Evolutionary conservation across 345 rosid genomes (phyloP).

Genomic region (Streptanthus diversifolius): DNA sequence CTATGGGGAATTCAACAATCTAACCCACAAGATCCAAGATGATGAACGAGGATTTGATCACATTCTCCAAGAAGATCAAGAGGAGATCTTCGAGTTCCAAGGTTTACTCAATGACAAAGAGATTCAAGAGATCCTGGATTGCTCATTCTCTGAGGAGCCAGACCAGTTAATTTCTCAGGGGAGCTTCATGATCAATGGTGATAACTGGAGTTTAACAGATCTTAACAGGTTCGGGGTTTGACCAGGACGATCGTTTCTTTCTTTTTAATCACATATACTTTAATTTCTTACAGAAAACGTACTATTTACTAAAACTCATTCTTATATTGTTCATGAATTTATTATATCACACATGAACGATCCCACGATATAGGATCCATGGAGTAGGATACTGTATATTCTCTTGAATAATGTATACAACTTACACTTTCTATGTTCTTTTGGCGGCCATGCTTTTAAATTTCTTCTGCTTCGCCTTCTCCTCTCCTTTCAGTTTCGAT

Average conservation of each 20-base stretch:
- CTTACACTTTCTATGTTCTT: constrained; percentile 12
- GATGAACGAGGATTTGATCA: constrained; percentile 17
- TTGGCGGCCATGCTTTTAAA: not conserved
- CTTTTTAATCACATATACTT: constrained; percentile 4
- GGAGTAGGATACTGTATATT: constrained; percentile 33
- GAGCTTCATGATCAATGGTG: constrained; percentile 37
- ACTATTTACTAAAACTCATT: constrained; percentile 15
- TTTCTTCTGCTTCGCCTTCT: constrained; percentile 2
- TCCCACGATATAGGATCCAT: constrained; percentile 16
- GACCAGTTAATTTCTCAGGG: constrained; percentile 39
- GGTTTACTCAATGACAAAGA: constrained; percentile 44
- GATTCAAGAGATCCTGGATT: constrained; percentile 40
- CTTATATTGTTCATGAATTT: constrained; percentile 28
- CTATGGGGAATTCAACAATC: constrained; percentile 11
- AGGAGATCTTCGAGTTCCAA: constrained; percentile 32
- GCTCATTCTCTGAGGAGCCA: constrained; percentile 34
- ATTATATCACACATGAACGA: constrained; percentile 25
- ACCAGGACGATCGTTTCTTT: constrained; percentile 1
- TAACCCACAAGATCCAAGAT: constrained; percentile 13
- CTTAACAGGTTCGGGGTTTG: constrained; percentile 47
- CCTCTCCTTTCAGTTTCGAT: constrained; percentile 1
- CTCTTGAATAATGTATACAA: constrained; percentile 23
- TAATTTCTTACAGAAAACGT: constrained; percentile 12
- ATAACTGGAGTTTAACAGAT: constrained; percentile 58
- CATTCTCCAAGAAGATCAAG: constrained; percentile 26